phyloP scores from a whole-genome alignment of 2,329 filamentous ascomycete species.

The Tolypocladium ovalisporum region DNA sequence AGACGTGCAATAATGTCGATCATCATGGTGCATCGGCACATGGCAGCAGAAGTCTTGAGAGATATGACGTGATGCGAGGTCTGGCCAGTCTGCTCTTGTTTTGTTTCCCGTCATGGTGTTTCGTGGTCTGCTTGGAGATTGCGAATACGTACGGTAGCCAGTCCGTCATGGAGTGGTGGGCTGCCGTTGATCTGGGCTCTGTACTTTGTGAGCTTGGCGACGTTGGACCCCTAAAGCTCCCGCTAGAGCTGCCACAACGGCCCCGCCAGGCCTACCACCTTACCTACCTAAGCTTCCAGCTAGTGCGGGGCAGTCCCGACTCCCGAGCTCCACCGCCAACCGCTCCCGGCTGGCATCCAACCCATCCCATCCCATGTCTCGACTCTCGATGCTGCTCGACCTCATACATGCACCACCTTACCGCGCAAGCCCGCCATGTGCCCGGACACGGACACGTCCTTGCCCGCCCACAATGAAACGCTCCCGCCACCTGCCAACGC shows the following conservation, averaged over 20 bases:
- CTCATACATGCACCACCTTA: neutral
- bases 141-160: no score
- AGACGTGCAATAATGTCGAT: neutral
- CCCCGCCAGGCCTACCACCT: no score
- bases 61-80: neutral
- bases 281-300: neutral
- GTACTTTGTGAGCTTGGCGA: no score
- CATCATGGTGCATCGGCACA: neutral
- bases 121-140: no score
- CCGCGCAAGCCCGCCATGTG: conserved; percentile 3
- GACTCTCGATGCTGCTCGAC: neutral
- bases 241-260: no score
- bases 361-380: no score
- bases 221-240: neutral
- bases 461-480: neutral
- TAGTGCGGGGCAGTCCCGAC: neutral
- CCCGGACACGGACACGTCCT: neutral
- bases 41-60: neutral
- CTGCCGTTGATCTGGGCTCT: no score
- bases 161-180: no score
- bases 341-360: neutral
- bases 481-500: neutral
- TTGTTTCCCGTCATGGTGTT: no score
- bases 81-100: no score
- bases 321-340: neutral